A percentile compares a stretch with the other conserved stretches of the same genome.
These are phyloP conservation scores for Suillus clintonianus DNA, from an alignment of 768 basidiomycete genomes.

Conservation along the genomic window DNA sequence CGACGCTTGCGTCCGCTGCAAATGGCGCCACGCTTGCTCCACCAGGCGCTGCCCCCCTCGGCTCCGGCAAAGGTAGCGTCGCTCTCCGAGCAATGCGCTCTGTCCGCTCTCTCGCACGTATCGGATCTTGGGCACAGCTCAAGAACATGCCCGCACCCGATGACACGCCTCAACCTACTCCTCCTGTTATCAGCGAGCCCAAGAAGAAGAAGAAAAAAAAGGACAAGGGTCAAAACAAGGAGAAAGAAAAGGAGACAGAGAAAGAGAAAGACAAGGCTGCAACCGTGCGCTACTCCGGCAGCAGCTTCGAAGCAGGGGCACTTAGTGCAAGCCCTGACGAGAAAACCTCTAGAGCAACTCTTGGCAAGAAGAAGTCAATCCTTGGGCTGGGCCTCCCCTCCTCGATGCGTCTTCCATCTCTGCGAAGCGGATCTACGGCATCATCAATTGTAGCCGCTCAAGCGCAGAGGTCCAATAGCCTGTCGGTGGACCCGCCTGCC, in stretches of 20 bases:
- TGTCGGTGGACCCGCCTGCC: slow-evolving; percentile 35
- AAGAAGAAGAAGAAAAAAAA: slow-evolving; percentile 42
- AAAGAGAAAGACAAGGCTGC: slow-evolving; percentile 36
- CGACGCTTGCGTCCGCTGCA: slow-evolving; percentile 33
- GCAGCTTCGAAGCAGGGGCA: slow-evolving; percentile 70
- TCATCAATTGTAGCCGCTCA: slow-evolving; percentile 32
- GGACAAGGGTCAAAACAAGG: slow-evolving; percentile 29
- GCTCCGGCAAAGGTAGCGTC: slow-evolving; percentile 55
- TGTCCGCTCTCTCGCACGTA: slow-evolving; percentile 69
- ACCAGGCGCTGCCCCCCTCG: slow-evolving; percentile 26
- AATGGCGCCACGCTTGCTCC: slow-evolving; percentile 37
- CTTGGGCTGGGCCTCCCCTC: slow-evolving; percentile 65
- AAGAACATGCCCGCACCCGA: slow-evolving; percentile 39
- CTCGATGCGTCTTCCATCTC: slow-evolving; percentile 46
- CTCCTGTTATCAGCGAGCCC: slow-evolving; percentile 13
- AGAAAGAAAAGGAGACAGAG: slow-evolving; percentile 20
- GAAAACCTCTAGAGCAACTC: slow-evolving; percentile 9
- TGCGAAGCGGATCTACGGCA: slow-evolving; percentile 36
- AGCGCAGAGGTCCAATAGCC: slow-evolving; percentile 14
- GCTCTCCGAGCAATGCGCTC: slow-evolving; percentile 79
- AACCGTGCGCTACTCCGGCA: slow-evolving; percentile 50
- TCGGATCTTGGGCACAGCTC: slow-evolving; percentile 72
- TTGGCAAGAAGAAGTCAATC: slow-evolving; percentile 57
- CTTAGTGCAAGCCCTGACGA: slow-evolving; percentile 40
- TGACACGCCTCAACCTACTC: slow-evolving; percentile 20